phyloP scores from a whole-genome alignment of 2,329 filamentous ascomycete genomes.

The Huntiella moniliformis region DNA sequence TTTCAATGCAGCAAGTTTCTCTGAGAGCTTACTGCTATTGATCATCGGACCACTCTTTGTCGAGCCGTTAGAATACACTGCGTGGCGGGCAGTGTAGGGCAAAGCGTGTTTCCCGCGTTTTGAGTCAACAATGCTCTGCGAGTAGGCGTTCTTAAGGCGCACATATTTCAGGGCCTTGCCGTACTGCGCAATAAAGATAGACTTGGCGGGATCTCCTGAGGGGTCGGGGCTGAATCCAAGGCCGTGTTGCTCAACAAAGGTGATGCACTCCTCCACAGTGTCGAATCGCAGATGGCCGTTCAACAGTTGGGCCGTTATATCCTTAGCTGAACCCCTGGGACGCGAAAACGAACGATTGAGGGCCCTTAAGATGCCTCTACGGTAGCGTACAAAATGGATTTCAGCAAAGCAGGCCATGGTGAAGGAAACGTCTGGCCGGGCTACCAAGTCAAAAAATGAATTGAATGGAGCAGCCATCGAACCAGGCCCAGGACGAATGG shows the following conservation, averaged over 20 bases:
- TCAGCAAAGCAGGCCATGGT: slow-evolving; percentile 53
- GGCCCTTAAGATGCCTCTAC: slow-evolving; percentile 37
- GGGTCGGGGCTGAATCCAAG: slow-evolving; percentile 29
- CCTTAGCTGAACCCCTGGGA: slow-evolving; percentile 37
- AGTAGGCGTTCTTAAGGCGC: slow-evolving; percentile 36
- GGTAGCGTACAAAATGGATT: slow-evolving; percentile 44
- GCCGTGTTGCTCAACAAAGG: slow-evolving; percentile 41
- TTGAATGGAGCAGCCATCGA: slow-evolving; percentile 21
- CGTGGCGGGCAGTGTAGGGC: slow-evolving; percentile 36
- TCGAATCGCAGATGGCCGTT: slow-evolving; percentile 48
- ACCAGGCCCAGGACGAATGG: slow-evolving; percentile 26
- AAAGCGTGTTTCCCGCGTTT: slow-evolving; percentile 36
- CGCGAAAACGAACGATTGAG: slow-evolving; percentile 36
- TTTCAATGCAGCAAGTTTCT: background rate
- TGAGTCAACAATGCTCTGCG: slow-evolving; percentile 35
- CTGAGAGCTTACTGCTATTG: background rate
- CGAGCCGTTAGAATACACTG: slow-evolving; percentile 26
- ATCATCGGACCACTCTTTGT: background rate
- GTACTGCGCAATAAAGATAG: slow-evolving; percentile 17
- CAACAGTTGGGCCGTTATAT: slow-evolving; percentile 37
- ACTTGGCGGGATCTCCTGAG: slow-evolving; percentile 21
- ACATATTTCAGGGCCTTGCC: slow-evolving; percentile 27
- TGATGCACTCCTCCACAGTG: slow-evolving; percentile 43
- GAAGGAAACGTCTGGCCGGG: slow-evolving; percentile 39
- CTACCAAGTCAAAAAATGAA: slow-evolving; percentile 41